Base-by-base conservation (phyloP, 257 asterid genomes). In the Lantana camara region DNA sequence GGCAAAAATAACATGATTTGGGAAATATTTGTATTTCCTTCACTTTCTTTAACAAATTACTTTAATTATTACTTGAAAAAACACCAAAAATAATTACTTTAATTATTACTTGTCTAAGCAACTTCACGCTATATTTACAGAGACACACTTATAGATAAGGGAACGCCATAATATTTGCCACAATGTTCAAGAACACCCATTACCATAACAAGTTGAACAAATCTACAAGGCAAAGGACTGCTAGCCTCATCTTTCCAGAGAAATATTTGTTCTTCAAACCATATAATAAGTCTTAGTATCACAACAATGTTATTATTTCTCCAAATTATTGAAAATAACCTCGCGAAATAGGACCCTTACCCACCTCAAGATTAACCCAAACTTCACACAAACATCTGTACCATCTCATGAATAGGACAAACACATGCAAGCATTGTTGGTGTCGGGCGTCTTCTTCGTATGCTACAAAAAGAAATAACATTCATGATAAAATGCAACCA, bases 271-370 rank as follows among this genome's bases (percentile, higher is more conserved):
- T 24, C 63, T 19, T 6, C 30, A 44, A 58, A 13, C 64, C 52
- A 58, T 9, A 16, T 24, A 5, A 9, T n/a, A 6, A 3, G 37
- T 21, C 37, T 23, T 23, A 60, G 9, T n/a, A n/a, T n/a, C n/a
- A n/a, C n/a, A 60, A 45, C 53, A n/a, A 44, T 24, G 13, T 4
- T 53, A 53, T 29, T 53, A 51, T 24, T 23, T 51, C 38, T 27
- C 16, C 16, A 14, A 53, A 19, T 53, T 12, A 40, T 53, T 8
- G 42, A 52, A 57, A 40, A 40, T n/a, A 41, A 40, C 8, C 5
- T 5, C 2, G n/a, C 15, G 30, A 16, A 44, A 46, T 44, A 44
- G 9, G 19, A 10, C 21, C 7, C 3, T 37, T 37, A 10, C 11
- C 12, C 35, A 30, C 44, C 11, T 9, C 9, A 37, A 3, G 21